Evolutionary conservation across 371 early-diverging fungal genomes (phyloP).

Genomic region (Mortierella sp.): DNA sequence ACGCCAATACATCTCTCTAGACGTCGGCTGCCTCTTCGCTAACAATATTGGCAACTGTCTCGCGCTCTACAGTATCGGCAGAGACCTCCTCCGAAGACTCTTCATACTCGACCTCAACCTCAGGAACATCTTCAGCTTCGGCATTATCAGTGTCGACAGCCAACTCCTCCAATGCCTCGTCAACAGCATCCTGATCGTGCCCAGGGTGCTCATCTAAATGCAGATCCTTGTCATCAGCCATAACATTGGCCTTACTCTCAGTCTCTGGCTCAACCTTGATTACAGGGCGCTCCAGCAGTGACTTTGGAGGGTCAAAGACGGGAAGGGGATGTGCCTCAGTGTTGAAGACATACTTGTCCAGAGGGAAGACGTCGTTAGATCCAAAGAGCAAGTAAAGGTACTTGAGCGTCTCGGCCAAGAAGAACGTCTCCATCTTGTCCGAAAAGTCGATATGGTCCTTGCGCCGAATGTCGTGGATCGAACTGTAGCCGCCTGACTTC

Average conservation of each 20-base stretch:
- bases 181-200: conserved; percentile 13
- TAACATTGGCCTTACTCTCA: not conserved
- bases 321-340: conserved; percentile 94
- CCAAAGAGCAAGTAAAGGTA: conserved; percentile 93
- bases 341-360: conserved; percentile 89
- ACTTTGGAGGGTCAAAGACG: conserved; percentile 63
- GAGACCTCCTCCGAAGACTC: conserved; percentile 1
- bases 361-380: conserved; percentile 74
- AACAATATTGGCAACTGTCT: not conserved
- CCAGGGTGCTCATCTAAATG: conserved; percentile 18
- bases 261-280: conserved; percentile 2
- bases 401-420: conserved; percentile 94
- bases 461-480: conserved; percentile 77
- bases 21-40: not conserved
- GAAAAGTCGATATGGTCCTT: conserved; percentile 50
- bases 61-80: not conserved
- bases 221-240: not conserved
- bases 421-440: conserved; percentile 90
- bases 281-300: conserved; percentile 13
- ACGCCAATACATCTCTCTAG: not conserved
- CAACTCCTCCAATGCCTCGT: conserved; percentile 18
- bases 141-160: conserved; percentile 8
- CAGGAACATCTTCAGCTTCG: conserved; percentile 15
- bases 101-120: conserved; percentile 39
- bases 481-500: conserved; percentile 82